These are phyloP conservation scores for Cystobasidium pallidum DNA, from an alignment of 1,284 basidiomycete genomes.

Conservation along the genomic window DNA sequence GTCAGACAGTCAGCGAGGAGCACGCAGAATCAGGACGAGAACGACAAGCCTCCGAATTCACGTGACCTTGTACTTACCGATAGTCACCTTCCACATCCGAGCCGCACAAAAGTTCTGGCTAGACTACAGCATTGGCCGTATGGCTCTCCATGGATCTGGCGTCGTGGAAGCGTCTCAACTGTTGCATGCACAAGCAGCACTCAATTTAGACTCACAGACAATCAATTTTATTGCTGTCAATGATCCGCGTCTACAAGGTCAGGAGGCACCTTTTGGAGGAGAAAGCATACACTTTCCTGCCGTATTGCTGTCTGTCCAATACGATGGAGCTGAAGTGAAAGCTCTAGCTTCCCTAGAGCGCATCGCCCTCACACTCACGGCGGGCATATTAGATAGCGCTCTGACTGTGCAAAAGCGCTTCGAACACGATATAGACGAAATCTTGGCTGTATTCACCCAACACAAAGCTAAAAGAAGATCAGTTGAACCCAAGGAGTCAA, in stretches of 20 bases:
- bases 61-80: slow-evolving; percentile 36
- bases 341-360: slow-evolving; percentile 67
- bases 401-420: slow-evolving; percentile 80
- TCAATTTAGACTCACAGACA: slow-evolving; percentile 66
- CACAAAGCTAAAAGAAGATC: slow-evolving; percentile 55
- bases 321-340: slow-evolving; percentile 62
- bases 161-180: background rate
- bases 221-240: slow-evolving; percentile 64
- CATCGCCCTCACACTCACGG: slow-evolving; percentile 71
- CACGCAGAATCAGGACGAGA: background rate
- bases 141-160: slow-evolving; percentile 10
- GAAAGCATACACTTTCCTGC: slow-evolving; percentile 64
- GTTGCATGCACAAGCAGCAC: slow-evolving; percentile 64
- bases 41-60: background rate
- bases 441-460: slow-evolving; percentile 66
- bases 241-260: slow-evolving; percentile 18
- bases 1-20: too few species aligned
- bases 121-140: slow-evolving; percentile 43
- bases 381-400: slow-evolving; percentile 76
- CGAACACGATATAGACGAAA: slow-evolving; percentile 79
- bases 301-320: slow-evolving; percentile 65
- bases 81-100: slow-evolving; percentile 44
- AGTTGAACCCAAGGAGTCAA: background rate
- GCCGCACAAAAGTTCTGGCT: slow-evolving; percentile 48
- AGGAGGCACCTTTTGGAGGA: slow-evolving; percentile 24